Conservation (phyloP, 2,329 filamentous ascomycete species). For the Gaeumannomyces sp. region DNA sequence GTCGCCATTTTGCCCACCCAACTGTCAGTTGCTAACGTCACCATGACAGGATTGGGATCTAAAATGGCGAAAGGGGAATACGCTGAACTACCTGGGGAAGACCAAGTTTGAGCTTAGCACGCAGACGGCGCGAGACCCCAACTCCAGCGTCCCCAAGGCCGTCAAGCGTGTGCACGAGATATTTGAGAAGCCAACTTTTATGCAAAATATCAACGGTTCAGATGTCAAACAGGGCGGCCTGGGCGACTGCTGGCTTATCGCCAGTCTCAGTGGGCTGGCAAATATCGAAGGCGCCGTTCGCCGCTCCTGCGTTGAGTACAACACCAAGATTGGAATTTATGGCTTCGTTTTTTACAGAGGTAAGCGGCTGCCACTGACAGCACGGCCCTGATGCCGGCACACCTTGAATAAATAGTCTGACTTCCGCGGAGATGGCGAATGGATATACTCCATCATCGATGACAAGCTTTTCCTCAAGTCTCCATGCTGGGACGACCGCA, state of each 20-base stretch:
- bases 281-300: constrained; percentile 67
- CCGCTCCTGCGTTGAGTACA: constrained; percentile 67
- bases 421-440: constrained; percentile 63
- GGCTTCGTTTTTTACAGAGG: constrained; percentile 81
- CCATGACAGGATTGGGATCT: constrained; percentile 56
- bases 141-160: constrained; percentile 56
- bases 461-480: constrained; percentile 84
- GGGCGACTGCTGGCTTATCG: constrained; percentile 82
- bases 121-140: constrained; percentile 38
- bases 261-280: constrained; percentile 68
- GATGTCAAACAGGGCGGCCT: constrained; percentile 73
- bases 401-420: constrained; percentile 6
- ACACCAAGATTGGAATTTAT: constrained; percentile 73
- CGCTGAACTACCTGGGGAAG: constrained; percentile 46
- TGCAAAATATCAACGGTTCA: constrained; percentile 57
- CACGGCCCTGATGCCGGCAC: too few species aligned
- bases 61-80: constrained; percentile 55
- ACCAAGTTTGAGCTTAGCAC: constrained; percentile 45
- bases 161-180: constrained; percentile 72
- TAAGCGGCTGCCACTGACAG: constrained; percentile 21
- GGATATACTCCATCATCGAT: constrained; percentile 87
- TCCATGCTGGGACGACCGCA: constrained; percentile 73
- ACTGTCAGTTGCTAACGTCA: background rate
- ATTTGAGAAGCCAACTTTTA: constrained; percentile 67
- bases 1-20: background rate